A percentile compares a stretch with the other conserved stretches of the same genome.
These are phyloP conservation scores for Poa annua DNA, from an alignment of 176 grass and related monocot genomes.

Conservation along the genomic window DNA sequence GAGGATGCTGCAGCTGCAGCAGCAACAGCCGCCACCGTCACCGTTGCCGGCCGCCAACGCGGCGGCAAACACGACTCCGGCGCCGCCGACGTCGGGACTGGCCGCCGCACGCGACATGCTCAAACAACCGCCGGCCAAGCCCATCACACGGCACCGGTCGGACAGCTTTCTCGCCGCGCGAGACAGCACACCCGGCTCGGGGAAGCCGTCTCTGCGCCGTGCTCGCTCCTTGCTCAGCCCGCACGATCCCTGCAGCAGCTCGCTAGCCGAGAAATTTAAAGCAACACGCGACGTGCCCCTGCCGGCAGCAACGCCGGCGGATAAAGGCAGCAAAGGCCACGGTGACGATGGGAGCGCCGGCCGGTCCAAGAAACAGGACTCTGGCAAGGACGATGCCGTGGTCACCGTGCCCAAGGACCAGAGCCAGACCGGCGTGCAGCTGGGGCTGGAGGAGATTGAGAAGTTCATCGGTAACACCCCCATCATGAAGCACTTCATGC, in stretches of 20 bases:
- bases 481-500: constrained; percentile 85
- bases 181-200: constrained; percentile 13
- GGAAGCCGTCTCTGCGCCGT: constrained; percentile 29
- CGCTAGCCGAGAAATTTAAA: constrained; percentile 11
- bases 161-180: constrained; percentile 42
- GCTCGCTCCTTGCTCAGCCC: constrained; percentile 37
- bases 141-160: constrained; percentile 44
- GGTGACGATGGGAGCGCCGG: background rate
- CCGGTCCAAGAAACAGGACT: constrained; percentile 60
- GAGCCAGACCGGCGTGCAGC: constrained; percentile 53
- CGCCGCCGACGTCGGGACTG: background rate
- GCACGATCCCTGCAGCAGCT: constrained; percentile 17
- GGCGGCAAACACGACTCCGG: background rate
- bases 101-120: background rate
- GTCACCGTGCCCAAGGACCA: constrained; percentile 54
- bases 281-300: constrained; percentile 2
- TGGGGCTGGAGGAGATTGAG: constrained; percentile 75
- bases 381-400: constrained; percentile 55
- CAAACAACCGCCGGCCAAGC: background rate
- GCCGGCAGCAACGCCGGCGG: background rate
- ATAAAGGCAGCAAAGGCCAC: constrained; percentile 7
- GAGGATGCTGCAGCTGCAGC: background rate
- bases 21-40: background rate
- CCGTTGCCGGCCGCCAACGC: background rate
- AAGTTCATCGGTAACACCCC: constrained; percentile 83